Percentiles rank a stretch among this genome's conserved stretches.
Evolutionary conservation across 129 eudicot species (phyloP).

Genomic region (Ambrosia trifida): DNA sequence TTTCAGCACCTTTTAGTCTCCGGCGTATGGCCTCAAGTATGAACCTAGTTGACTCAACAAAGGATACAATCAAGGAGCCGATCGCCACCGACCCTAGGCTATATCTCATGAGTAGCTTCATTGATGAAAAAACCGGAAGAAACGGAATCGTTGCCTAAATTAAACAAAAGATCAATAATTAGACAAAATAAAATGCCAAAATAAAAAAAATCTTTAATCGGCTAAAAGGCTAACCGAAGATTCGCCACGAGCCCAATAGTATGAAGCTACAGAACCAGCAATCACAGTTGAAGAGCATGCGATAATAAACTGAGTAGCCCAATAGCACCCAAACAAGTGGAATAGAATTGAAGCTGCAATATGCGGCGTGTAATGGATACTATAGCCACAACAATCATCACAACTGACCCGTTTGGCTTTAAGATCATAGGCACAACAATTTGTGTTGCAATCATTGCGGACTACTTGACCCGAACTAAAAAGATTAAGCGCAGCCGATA

Average conservation of each 20-base stretch:
- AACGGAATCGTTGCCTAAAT: constrained; percentile 77
- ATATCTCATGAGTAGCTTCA: constrained; percentile 83
- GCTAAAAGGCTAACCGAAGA: constrained; percentile 60
- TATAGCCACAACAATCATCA: constrained; percentile 87
- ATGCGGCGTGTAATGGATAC: constrained; percentile 71
- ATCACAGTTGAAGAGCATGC: constrained; percentile 87
- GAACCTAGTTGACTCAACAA: constrained; percentile 73
- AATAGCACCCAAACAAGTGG: constrained; percentile 86
- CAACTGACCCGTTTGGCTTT: constrained; percentile 63
- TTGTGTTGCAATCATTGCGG: constrained; percentile 66
- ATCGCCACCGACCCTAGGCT: constrained; percentile 81
- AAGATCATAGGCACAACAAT: constrained; percentile 90
- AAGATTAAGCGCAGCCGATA: constrained; percentile 86
- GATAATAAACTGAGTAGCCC: constrained; percentile 81
- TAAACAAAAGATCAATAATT: background rate
- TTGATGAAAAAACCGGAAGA: constrained; percentile 89
- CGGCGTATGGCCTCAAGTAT: constrained; percentile 81
- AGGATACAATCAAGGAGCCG: constrained; percentile 78
- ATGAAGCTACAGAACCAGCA: constrained; percentile 97
- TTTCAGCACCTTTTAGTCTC: constrained; percentile 64
- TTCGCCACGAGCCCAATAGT: constrained; percentile 93
- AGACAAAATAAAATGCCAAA: constrained; percentile 13
- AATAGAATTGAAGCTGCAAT: constrained; percentile 79
- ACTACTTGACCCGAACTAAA: constrained; percentile 79
- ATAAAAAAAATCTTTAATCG: background rate